These are phyloP conservation scores for Umbelopsis isabellina DNA, from an alignment of 192 early-diverging fungal genomes.

Conservation along the genomic window DNA sequence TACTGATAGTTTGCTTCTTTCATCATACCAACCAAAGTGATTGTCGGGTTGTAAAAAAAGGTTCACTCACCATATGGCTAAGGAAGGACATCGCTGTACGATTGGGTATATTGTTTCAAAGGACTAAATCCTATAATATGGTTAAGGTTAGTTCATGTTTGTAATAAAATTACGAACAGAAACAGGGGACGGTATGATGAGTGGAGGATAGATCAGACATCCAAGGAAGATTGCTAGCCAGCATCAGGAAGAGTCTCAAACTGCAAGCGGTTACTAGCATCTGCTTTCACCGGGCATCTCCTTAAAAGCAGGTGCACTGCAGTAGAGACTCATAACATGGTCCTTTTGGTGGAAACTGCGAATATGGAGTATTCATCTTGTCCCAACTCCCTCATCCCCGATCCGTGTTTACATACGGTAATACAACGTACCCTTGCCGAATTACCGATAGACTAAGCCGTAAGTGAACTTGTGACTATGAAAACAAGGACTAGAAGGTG, in stretches of 20 bases:
- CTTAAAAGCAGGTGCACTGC: slow-evolving; percentile 29
- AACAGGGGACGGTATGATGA: not conserved
- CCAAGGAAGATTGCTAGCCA: slow-evolving; percentile 45
- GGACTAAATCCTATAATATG: no score
- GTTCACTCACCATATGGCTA: not conserved
- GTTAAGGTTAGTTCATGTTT: no score
- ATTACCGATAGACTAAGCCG: not conserved
- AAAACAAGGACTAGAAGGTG: not conserved
- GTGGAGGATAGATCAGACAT: slow-evolving; percentile 40
- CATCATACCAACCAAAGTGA: slow-evolving; percentile 14
- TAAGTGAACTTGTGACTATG: not conserved
- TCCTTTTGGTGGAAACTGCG: slow-evolving; percentile 46
- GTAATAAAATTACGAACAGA: no score
- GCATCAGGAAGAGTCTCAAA: slow-evolving; percentile 29
- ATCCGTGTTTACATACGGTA: not conserved
- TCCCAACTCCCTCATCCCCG: slow-evolving; percentile 12
- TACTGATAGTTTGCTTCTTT: slow-evolving; percentile 23
- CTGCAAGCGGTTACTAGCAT: slow-evolving; percentile 2
- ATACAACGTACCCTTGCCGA: not conserved
- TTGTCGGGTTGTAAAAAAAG: not conserved
- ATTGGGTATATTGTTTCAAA: no score
- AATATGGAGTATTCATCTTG: slow-evolving; percentile 44
- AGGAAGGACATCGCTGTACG: no score
- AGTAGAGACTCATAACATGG: slow-evolving; percentile 21
- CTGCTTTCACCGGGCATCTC: not conserved